Conservation (phyloP, 768 basidiomycete species). For the Suillus ampliporus region DNA sequence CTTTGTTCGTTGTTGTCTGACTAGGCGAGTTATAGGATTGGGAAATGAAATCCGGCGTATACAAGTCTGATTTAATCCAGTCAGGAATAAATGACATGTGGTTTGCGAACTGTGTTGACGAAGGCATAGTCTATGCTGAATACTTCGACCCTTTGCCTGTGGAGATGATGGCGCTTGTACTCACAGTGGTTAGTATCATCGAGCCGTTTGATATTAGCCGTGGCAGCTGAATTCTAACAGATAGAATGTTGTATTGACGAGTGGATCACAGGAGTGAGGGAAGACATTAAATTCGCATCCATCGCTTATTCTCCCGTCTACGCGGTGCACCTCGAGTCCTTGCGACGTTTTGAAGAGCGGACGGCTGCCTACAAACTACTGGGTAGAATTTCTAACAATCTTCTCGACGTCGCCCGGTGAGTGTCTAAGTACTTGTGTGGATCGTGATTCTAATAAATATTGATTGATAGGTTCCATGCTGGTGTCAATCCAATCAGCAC, state of each 20-base stretch:
- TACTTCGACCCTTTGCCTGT: conserved; percentile 28
- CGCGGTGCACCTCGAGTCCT: conserved; percentile 5
- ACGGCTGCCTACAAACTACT: conserved; percentile 10
- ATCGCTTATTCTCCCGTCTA: conserved; percentile 10
- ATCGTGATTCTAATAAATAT: too few relatives aligned
- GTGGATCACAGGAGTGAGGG: conserved; percentile 6
- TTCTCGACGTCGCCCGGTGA: conserved; percentile 10
- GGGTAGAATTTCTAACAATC: conserved; percentile 1
- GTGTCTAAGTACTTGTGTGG: neutral
- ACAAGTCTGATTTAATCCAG: conserved; percentile 31
- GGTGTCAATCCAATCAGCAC: too few relatives aligned
- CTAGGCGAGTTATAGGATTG: neutral
- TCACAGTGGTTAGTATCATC: neutral
- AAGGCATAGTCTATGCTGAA: conserved; percentile 28
- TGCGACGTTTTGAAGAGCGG: conserved; percentile 11
- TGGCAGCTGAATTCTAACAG: neutral
- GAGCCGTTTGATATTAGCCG: too few relatives aligned
- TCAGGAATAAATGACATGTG: conserved; percentile 28
- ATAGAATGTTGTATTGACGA: conserved; percentile 14
- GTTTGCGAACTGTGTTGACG: conserved; percentile 30
- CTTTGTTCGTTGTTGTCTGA: neutral
- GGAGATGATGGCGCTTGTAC: conserved; percentile 8
- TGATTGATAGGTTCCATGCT: too few relatives aligned
- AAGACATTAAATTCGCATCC: conserved; percentile 14
- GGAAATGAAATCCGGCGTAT: conserved; percentile 24